Evolutionary conservation across 2,329 filamentous ascomycete species (phyloP), one percentile per base, ranked within the genome.

Genomic region (Epichloe scottii): DNA sequence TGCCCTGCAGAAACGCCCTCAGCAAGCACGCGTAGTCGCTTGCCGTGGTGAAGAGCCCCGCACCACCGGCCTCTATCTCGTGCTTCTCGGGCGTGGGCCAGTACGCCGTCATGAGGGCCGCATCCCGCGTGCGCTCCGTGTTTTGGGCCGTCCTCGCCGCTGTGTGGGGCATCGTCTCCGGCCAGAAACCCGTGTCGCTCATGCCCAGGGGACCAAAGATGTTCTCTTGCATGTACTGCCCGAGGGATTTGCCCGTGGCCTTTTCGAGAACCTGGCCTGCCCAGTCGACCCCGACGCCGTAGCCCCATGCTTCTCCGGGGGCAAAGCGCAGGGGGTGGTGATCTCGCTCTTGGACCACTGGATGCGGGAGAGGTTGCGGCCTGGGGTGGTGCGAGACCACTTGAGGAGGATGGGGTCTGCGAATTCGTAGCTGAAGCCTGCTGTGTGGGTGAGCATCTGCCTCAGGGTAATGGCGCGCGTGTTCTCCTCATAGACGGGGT

Each of bases 361-460:
- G 15, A 66, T 57, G 46, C 64, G 60, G 11, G 58, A 62, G n/a
- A 58, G 56, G 0, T 59, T 62, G 26, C 66, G 65, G 44, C 67
- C 68, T 5, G 51, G 47, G 11, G 62, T 56, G 6, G 59, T 60
- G 21, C 58, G 51, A 4, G 68, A 66, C 72, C 72, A 78, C 15
- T 62, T 64, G 0, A 56, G 50, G 1, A 73, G 58, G 5, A 67
- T 62, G 0, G 71, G 66, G 47, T 74, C 66, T 15, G 62, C 58
- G 12, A 64, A 38, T 42, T 74, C 72, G 57, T 76, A 74, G 1
- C 63, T 66, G 0, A 76, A 52, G 2, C 77, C 77, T 5, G 67
- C 62, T 0, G 74, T 72, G 58, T 80, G 77, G 0, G 71, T 73
- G 3, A 80, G 66, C 0, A 79, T 66, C 21, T 63, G 66, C 64